Evolutionary conservation across 2,329 filamentous ascomycete species (phyloP), one percentile per base, ranked within the genome.

Genomic region (Fusarium phyllophilum): DNA sequence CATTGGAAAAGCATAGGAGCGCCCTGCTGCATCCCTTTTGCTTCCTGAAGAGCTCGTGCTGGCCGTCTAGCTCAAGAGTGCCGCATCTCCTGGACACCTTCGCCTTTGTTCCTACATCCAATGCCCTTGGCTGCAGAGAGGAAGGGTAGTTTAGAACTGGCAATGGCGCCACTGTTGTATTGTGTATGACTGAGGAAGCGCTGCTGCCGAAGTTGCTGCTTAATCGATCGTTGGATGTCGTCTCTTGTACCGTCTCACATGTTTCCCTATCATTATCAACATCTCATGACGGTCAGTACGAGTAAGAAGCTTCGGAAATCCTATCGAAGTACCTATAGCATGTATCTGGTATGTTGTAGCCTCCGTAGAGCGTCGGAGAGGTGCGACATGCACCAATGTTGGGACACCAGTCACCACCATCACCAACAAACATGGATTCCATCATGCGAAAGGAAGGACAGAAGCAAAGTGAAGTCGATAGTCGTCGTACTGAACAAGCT

Each of bases 41-140:
- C 22, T 34, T 12, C 48, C 18, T 15, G 58, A 29, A 56, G 18
- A 18, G 20, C 18, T 42, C 12, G 11, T 9, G 49, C 14, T 26
- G 38, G 12, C 22, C 14, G 26, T 15, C 18, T 36, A 12, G 49
- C 36, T 9, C 9, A 24, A 39, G 26, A 22, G 29, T 11, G 14
- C 18, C 22, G 11, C 12, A 9, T 12, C 26, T 6, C 11, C 20
- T 36, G 33, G 31, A 38, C 6, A 20, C 1, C 13, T 22, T 31
- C 12, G 24, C 18, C 13, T 18, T 29, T 38, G 20, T 11, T 49
- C 11, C 24, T 22, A 7, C 5, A n/a, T 46, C 31, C 4, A 36
- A 17, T 22, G 7, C 1, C 13, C 12, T 1, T 34, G 20, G 7
- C 0, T 2, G 22, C 6, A 7, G 22, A 42, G 20, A 2, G 26